These are phyloP conservation scores for Naegleria fowleri DNA, from an alignment of 208 protist species.

Conservation along the genomic window DNA sequence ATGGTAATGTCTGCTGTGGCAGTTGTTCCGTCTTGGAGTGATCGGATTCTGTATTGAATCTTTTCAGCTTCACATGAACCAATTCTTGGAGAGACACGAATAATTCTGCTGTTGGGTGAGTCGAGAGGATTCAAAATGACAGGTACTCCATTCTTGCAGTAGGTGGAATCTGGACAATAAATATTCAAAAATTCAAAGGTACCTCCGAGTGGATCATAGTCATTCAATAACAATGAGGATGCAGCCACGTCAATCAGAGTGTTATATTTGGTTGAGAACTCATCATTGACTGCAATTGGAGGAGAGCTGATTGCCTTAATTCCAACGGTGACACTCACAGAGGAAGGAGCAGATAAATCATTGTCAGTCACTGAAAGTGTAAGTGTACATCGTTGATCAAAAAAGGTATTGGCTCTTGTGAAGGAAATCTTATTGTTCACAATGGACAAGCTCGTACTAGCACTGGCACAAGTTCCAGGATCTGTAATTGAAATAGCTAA, in stretches of 20 bases:
- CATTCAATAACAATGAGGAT: background rate
- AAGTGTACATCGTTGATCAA: background rate
- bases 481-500: background rate
- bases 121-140: background rate
- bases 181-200: background rate
- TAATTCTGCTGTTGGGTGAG: no score
- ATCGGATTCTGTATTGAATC: background rate
- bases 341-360: background rate
- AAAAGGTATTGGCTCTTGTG: background rate
- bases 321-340: background rate
- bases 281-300: background rate
- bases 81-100: no score
- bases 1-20: background rate
- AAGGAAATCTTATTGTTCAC: background rate
- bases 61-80: background rate
- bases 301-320: background rate
- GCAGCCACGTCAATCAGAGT: background rate
- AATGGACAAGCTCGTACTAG: background rate
- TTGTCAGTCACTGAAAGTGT: background rate
- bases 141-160: background rate
- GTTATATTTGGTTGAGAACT: background rate
- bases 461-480: background rate
- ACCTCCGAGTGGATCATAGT: background rate
- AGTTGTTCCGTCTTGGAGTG: background rate
- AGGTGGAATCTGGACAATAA: background rate